phyloP scores from a whole-genome alignment of 371 early-diverging fungal species.

The Rhizopus arrhizus region DNA sequence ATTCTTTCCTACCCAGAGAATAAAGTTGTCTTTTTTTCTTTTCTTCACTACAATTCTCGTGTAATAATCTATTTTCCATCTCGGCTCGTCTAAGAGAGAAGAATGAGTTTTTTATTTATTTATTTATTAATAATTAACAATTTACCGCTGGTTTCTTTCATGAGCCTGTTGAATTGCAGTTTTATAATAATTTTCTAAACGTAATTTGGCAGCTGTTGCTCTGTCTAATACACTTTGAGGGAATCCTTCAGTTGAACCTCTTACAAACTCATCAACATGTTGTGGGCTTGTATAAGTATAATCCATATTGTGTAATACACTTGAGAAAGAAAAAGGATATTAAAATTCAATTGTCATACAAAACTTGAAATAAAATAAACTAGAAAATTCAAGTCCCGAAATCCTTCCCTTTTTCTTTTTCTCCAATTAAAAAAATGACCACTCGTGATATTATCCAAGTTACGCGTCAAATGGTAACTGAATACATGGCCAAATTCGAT shows the following conservation, averaged over 20 bases:
- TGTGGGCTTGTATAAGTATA: conserved; percentile 14
- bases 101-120: not conserved
- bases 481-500: conserved; percentile 68
- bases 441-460: conserved; percentile 28
- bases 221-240: conserved; percentile 81
- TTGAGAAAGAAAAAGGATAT: not conserved
- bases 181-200: conserved; percentile 89
- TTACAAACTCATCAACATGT: conserved; percentile 31
- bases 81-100: conserved; percentile 66
- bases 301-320: conserved; percentile 8
- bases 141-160: conserved; percentile 83
- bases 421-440: not conserved
- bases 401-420: not conserved
- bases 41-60: conserved; percentile 84
- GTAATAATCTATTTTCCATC: conserved; percentile 73
- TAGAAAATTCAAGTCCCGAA: not conserved
- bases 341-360: conserved; percentile 3
- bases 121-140: not conserved
- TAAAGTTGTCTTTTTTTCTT: conserved; percentile 82
- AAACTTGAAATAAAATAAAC: not conserved
- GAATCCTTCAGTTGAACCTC: conserved; percentile 67
- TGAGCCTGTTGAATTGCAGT: conserved; percentile 82
- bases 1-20: conserved; percentile 87
- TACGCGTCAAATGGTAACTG: conserved; percentile 59
- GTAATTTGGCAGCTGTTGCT: conserved; percentile 83